Evolutionary conservation across 75 land plant genomes (phyloP), one percentile per base, ranked within the genome.

Genomic region (Pinus tabuliformis): DNA sequence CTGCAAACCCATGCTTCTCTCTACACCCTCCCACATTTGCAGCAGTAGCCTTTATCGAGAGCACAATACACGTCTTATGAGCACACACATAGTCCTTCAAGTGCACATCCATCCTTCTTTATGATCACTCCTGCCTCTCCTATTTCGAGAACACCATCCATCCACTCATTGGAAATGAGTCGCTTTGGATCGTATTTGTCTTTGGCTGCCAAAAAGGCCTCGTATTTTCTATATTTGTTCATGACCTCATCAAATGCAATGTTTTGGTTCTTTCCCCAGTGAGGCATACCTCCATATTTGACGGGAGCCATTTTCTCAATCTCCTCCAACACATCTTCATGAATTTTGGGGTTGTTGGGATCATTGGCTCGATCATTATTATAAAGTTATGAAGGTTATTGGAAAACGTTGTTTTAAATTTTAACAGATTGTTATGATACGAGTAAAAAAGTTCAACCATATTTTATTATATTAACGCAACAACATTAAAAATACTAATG

Each of bases 31-130:
- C 86, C 85, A 16, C 58, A 59, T 33, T 74, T 62, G 80, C 86
- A 85, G 2, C 58, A 16, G 74, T 75, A 82, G 0, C 71, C 72
- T 28, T 15, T 3, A 11, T 59, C 49, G 1, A 81, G 81, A 6
- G 77, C 70, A 63, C 86, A 85, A 28, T 85, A 84, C n/a, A 42
- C 54, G n/a, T 85, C 81, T 42, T 73, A 4, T 52, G 20, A 39
- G 68, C 86, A 85, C 14, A 82, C 62, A 28, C 86, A 85, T 22
- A 74, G 16, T 45, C 86, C 86, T 18, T 85, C 86, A 33, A 78
- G 81, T 11, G 81, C 86, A 58, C 86, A 85, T 58, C 78, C 57
- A 30, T 81, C 79, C 8, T 21, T 21, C 56, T 24, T 42, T n/a
- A 11, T 52, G 56, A 21, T 5, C 5, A 72, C 73, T 59, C 20